Evolutionary conservation across 768 basidiomycete species (phyloP).

Genomic region (Termitomyces sp.): DNA sequence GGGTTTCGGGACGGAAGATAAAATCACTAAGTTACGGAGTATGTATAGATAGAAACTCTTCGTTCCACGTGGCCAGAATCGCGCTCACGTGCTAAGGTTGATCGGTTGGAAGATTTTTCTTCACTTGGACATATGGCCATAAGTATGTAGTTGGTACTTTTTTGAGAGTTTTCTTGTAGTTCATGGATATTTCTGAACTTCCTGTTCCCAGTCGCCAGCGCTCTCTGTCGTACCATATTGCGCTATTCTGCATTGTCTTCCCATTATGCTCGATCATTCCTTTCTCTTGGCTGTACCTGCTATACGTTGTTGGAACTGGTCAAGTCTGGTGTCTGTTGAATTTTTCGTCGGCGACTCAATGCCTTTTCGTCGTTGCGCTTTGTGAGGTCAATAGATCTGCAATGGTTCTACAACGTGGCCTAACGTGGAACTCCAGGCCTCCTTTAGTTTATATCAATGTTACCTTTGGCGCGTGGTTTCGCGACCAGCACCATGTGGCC

Average conservation of each 20-base stretch:
- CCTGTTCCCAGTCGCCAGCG: constrained; percentile 32
- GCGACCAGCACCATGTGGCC: constrained; percentile 34
- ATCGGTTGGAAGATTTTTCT: background rate
- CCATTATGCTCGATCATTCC: constrained; percentile 64
- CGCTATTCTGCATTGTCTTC: constrained; percentile 46
- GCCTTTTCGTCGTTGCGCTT: constrained; percentile 43
- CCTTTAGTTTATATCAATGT: constrained; percentile 65
- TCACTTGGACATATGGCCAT: background rate
- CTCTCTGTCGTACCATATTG: constrained; percentile 49
- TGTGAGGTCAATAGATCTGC: constrained; percentile 43
- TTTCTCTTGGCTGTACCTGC: constrained; percentile 58
- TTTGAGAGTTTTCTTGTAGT: background rate
- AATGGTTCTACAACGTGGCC: background rate
- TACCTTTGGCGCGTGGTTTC: constrained; percentile 44
- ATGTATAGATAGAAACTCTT: background rate
- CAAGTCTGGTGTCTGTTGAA: constrained; percentile 26
- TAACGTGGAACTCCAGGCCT: constrained; percentile 33
- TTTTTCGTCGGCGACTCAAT: constrained; percentile 30
- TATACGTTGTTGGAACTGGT: constrained; percentile 41
- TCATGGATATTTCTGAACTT: constrained; percentile 31
- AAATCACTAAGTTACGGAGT: background rate
- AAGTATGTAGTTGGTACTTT: background rate
- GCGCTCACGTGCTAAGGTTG: constrained; percentile 8
- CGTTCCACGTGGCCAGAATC: constrained; percentile 11
- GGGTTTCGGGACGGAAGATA: constrained; percentile 18